Percentiles rank a stretch among this genome's conserved stretches.
Evolutionary conservation across 345 rosid genomes (phyloP).

Genomic region (Camelina sativa): DNA sequence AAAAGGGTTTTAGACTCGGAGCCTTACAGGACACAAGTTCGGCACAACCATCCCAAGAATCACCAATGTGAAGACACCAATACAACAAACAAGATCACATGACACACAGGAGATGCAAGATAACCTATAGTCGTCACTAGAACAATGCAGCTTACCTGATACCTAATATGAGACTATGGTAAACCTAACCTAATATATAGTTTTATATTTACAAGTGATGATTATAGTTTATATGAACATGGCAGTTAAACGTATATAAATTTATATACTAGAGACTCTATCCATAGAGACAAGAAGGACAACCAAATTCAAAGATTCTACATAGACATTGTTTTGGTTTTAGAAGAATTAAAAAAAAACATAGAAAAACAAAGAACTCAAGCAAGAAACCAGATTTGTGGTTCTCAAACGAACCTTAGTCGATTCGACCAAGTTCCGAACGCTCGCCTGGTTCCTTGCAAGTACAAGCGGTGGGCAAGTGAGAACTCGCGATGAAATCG

Average conservation of each 20-base stretch:
- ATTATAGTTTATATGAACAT: background rate
- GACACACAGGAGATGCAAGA: background rate
- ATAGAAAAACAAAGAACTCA: background rate
- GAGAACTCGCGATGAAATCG: conserved; percentile 6
- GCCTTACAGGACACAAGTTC: background rate
- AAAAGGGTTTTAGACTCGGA: conserved; percentile 40
- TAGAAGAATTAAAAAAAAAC: background rate
- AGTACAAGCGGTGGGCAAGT: conserved; percentile 36
- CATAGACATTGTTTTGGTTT: background rate
- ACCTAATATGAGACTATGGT: background rate
- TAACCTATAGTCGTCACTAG: background rate
- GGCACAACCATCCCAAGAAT: conserved; percentile 24
- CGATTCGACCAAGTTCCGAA: conserved; percentile 54
- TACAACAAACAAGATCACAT: background rate
- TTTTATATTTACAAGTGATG: too few species aligned
- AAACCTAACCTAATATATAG: background rate
- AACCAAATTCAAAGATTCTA: background rate
- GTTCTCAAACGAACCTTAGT: conserved; percentile 71
- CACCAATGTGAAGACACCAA: background rate
- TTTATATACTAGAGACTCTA: background rate
- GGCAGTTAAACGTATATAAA: background rate
- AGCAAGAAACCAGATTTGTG: conserved; percentile 35
- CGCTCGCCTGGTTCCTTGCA: conserved; percentile 46
- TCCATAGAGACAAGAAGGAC: background rate
- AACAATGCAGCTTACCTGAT: conserved; percentile 2